These are phyloP conservation scores for Aethionema arabicum DNA, from an alignment of 345 rosid genomes.

Conservation along the genomic window DNA sequence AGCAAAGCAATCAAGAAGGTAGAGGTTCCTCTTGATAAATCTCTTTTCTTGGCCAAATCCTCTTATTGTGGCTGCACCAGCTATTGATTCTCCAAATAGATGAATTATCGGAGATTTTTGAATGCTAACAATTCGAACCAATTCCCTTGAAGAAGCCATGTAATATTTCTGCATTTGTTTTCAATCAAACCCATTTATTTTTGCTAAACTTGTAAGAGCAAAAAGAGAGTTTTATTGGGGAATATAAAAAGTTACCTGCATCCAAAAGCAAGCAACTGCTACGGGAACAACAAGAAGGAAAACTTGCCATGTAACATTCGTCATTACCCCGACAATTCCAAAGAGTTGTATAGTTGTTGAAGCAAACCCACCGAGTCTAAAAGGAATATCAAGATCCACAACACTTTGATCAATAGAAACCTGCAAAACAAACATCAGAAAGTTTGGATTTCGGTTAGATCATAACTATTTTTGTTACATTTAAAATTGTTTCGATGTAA, in stretches of 20 bases:
- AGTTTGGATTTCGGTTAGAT: neutral
- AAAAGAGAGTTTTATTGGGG: neutral
- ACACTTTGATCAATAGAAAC: constrained; percentile 99
- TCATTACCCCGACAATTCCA: constrained; percentile 96
- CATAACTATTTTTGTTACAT: constrained; percentile 1
- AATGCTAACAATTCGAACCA: constrained; percentile 97
- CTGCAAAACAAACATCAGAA: constrained; percentile 40
- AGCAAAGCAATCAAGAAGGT: constrained; percentile 96
- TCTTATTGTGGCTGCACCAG: constrained; percentile 99
- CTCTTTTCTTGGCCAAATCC: constrained; percentile 98
- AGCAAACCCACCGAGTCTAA: constrained; percentile 99
- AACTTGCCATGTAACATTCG: constrained; percentile 97
- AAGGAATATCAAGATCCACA: constrained; percentile 98
- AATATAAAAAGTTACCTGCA: constrained; percentile 57
- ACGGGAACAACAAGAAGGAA: constrained; percentile 94
- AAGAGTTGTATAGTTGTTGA: constrained; percentile 97
- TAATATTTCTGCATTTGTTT: constrained; percentile 80
- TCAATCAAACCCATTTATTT: neutral
- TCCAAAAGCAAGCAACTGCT: constrained; percentile 99
- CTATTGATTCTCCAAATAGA: constrained; percentile 97
- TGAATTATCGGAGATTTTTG: constrained; percentile 97
- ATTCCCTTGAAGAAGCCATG: constrained; percentile 99
- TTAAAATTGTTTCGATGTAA: neutral
- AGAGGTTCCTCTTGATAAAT: constrained; percentile 95
- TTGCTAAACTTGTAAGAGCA: neutral